Evolutionary conservation across 352 stramenopile species (phyloP).

Genomic region (Plasmopara viticola): DNA sequence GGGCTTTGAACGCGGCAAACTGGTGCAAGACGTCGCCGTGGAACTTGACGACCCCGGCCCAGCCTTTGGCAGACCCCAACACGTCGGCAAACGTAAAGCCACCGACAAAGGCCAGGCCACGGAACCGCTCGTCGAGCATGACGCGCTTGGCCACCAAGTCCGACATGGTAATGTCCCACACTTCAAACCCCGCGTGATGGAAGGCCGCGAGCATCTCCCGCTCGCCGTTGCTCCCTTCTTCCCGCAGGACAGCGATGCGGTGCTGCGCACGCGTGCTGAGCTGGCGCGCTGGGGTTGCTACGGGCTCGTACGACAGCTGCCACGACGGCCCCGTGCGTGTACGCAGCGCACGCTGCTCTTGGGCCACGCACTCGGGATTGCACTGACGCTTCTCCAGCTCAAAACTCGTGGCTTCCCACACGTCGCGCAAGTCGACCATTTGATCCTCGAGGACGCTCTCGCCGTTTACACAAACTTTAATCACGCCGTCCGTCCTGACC

Average conservation of each 20-base stretch:
- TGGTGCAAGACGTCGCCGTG: slow-evolving; percentile 93
- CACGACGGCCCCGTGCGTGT: slow-evolving; percentile 78
- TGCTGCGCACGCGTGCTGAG: slow-evolving; percentile 82
- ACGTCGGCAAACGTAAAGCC: slow-evolving; percentile 99
- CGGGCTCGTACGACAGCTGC: slow-evolving; percentile 87
- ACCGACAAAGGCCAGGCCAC: slow-evolving; percentile 97
- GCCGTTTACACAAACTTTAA: slow-evolving; percentile 89
- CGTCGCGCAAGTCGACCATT: slow-evolving; percentile 87
- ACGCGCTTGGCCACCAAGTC: slow-evolving; percentile 92
- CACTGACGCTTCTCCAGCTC: slow-evolving; percentile 96
- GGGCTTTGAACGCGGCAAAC: slow-evolving; percentile 94
- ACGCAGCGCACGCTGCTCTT: slow-evolving; percentile 91
- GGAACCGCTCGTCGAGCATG: slow-evolving; percentile 91
- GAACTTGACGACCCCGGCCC: slow-evolving; percentile 97
- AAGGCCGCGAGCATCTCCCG: slow-evolving; percentile 98
- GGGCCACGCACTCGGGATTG: slow-evolving; percentile 92
- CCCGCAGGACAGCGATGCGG: slow-evolving; percentile 94
- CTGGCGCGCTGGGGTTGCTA: slow-evolving; percentile 74
- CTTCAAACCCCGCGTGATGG: slow-evolving; percentile 94
- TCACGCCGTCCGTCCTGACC: slow-evolving; percentile 77
- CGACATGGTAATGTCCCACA: slow-evolving; percentile 97
- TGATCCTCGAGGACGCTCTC: slow-evolving; percentile 62
- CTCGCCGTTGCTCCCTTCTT: slow-evolving; percentile 99
- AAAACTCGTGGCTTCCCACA: slow-evolving; percentile 99
- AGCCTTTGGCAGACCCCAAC: slow-evolving; percentile 98